Conservation (phyloP, 1,139 yeast genomes). For the Kodamaea plutei region DNA sequence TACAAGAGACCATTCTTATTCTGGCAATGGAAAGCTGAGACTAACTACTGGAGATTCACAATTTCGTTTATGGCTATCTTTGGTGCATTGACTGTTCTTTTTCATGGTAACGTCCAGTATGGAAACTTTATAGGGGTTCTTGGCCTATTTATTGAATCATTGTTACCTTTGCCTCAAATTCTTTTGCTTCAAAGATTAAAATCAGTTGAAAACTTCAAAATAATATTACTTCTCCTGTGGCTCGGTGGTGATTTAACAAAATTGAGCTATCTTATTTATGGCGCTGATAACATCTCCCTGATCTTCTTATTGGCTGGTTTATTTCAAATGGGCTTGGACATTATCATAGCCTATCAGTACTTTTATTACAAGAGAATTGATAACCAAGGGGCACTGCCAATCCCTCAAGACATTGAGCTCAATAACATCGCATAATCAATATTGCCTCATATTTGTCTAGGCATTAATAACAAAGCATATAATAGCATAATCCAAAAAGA, state of each 20-base stretch:
- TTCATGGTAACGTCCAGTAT: conserved; percentile 38
- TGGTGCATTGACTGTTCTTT: conserved; percentile 40
- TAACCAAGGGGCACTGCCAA: not conserved
- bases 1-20: conserved; percentile 62
- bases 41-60: conserved; percentile 64
- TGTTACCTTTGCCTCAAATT: conserved; percentile 85
- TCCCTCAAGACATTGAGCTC: conserved; percentile 7
- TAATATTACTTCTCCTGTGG: conserved; percentile 77
- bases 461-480: too few species aligned
- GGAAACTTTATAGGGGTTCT: conserved; percentile 63
- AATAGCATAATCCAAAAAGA: too few species aligned
- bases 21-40: conserved; percentile 81
- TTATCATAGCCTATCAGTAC: conserved; percentile 73
- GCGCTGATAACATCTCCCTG: conserved; percentile 63
- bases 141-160: conserved; percentile 76
- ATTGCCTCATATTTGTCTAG: too few species aligned
- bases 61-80: conserved; percentile 41
- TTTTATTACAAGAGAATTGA: conserved; percentile 50
- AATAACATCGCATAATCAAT: conserved; percentile 4
- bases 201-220: conserved; percentile 74
- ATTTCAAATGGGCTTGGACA: conserved; percentile 75
- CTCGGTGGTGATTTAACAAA: conserved; percentile 83
- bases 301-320: conserved; percentile 75
- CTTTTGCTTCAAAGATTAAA: conserved; percentile 63
- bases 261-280: conserved; percentile 64